Base-by-base conservation (phyloP, 148 eudicot genomes). In the Nepenthes mirabilis region DNA sequence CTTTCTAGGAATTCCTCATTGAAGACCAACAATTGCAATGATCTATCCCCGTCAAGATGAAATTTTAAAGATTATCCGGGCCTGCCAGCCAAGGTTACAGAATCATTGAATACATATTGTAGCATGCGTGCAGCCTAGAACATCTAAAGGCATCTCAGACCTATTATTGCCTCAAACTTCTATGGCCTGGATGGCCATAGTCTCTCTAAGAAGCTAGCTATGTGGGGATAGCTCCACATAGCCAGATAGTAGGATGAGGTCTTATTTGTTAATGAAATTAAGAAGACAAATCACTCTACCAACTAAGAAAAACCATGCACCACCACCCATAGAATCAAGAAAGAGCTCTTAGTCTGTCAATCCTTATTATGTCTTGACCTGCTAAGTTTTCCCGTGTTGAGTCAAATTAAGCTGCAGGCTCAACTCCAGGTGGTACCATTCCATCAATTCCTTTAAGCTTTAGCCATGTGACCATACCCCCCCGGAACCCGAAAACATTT, bases 11-110 rank as follows among this genome's bases (percentile, higher is more conserved):
- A 68, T 72, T 72, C 74, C 81, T 72, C 74, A n/a, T 77, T 77
- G 58, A 77, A 72, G 77, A 69, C 77, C 77, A 72, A 72, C 71
- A 77, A 77, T 77, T 77, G 77, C 77, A 72, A 72, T 69, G 68
- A 65, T 72, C 81, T 69, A 72, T 72, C 74, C 80, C 80, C 68
- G 69, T 73, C 76, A 76, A 67, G 73, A 76, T 76, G 76, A 63
- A 72, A 62, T 71, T 72, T 68, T 64, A 68, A 68, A 67, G 75
- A 40, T 40, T 40, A 40, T 7, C 43, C 43, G 43, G 7, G 43
- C 43, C 43, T 40, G 43, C 7, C 7, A 7, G 43, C 43, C 43
- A 40, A 40, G 43, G 43, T 7, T 40, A 40, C 7, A 40, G 43
- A 40, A 3, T 40, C 7, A 7, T 40, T 40, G 43, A 40, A 40